A percentile compares a stretch with the other conserved stretches of the same genome.
These are phyloP conservation scores for Mimosa bimucronata DNA, from an alignment of 306 rosid species.

Conservation along the genomic window DNA sequence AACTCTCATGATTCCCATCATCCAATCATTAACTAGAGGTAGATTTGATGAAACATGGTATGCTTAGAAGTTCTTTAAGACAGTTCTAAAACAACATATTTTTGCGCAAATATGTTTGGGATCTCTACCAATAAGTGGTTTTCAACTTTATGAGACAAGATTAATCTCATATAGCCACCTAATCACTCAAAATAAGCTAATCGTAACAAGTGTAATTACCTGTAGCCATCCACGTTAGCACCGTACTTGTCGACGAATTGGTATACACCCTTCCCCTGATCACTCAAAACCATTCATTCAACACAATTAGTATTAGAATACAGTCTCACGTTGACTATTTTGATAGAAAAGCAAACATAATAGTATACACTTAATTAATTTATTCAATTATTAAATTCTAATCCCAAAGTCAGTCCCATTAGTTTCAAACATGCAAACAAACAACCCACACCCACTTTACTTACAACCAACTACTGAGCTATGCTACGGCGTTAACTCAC, in stretches of 20 bases:
- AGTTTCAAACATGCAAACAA: neutral
- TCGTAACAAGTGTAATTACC: constrained; percentile 46
- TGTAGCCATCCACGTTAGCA: constrained; percentile 98
- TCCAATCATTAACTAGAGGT: neutral
- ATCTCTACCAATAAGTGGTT: no score
- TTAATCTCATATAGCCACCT: no score
- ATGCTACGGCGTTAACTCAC: neutral
- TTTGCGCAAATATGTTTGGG: no score
- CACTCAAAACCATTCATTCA: neutral
- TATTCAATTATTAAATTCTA: no score
- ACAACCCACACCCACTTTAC: neutral
- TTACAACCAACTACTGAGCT: neutral
- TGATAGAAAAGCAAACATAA: no score
- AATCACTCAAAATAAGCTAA: no score
- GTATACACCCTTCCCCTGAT: constrained; percentile 98
- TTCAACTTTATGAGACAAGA: no score
- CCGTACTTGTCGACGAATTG: constrained; percentile 97
- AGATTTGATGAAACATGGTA: neutral
- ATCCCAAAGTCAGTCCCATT: neutral
- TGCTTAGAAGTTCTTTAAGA: no score
- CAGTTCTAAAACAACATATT: no score
- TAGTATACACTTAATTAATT: no score
- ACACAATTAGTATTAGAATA: neutral
- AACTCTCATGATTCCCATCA: neutral
- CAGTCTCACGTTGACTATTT: no score